Percentiles rank a stretch among this genome's conserved stretches.
phyloP scores from a whole-genome alignment of 371 early-diverging fungal genomes.

The Rhizopus delemar region DNA sequence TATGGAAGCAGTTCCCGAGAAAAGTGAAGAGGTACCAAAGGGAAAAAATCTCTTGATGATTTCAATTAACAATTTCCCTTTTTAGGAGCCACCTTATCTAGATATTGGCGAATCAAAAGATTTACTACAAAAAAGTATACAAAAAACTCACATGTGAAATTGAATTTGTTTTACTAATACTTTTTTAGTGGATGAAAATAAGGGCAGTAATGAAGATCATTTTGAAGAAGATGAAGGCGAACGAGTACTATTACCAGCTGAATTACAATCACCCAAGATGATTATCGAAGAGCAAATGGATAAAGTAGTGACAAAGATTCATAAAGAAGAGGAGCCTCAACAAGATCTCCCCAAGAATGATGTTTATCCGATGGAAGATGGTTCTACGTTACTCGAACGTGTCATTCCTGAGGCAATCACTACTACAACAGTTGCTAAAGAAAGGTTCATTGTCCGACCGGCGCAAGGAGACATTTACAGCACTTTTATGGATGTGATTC shows the following conservation, averaged over 20 bases:
- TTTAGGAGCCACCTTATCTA: constrained; percentile 47
- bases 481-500: constrained; percentile 48
- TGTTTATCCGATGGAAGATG: constrained; percentile 38
- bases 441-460: constrained; percentile 51
- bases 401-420: constrained; percentile 46
- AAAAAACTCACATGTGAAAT: constrained; percentile 4
- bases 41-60: background rate
- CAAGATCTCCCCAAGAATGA: constrained; percentile 31
- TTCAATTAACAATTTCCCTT: background rate
- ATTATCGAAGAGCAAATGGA: constrained; percentile 56
- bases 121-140: constrained; percentile 5
- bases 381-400: constrained; percentile 40
- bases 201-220: constrained; percentile 23
- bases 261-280: constrained; percentile 52
- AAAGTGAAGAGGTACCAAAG: constrained; percentile 37
- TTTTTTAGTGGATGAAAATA: constrained; percentile 1
- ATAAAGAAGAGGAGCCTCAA: constrained; percentile 11
- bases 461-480: constrained; percentile 41
- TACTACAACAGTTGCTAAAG: constrained; percentile 47
- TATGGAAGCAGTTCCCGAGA: constrained; percentile 58
- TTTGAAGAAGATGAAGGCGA: constrained; percentile 51
- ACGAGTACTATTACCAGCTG: constrained; percentile 35
- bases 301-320: constrained; percentile 46
- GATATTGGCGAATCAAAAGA: constrained; percentile 45
- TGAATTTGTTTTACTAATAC: background rate